Evolutionary conservation across 192 early-diverging fungal species (phyloP), one percentile per base, ranked within the genome.

Genomic region (Cladochytrium replicatum): DNA sequence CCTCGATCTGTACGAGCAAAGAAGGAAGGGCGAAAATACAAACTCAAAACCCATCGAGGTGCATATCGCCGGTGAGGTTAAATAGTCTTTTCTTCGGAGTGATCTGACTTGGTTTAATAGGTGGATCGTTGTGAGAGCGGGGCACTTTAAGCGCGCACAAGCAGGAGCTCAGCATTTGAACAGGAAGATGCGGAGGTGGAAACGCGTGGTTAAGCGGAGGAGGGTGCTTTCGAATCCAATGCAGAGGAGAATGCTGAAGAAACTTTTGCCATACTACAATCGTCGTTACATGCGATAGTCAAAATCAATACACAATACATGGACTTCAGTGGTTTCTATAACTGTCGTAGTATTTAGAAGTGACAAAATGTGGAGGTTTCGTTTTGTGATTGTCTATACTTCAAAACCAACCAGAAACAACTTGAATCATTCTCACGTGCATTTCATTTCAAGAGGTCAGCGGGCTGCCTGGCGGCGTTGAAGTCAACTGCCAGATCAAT

Each of bases 251-350:
- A 46, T 65, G 28, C 48, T 75, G 15, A 41, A 50, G 25, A 50
- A 54, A 32, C 52, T 75, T 11, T 55, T 75, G 24, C 72, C 72
- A 4, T 75, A 75, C 60, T 60, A 61, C 50, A 68, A 64, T 48
- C 61, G 55, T 46, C 50, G 63, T 15, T 75, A 69, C 55, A 56
- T 74, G 60, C 58, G 57, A 47, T 61, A 46, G 43, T 26, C 4
- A 21, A 48, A 44, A 8, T 48, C 21, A 42, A 32, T n/a, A n/a
- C n/a, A n/a, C n/a, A n/a, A n/a, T 48, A 34, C 13, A n/a, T 37
- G 34, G n/a, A n/a, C n/a, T n/a, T n/a, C n/a, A n/a, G n/a, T n/a
- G n/a, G n/a, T n/a, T n/a, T n/a, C n/a, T n/a, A n/a, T n/a, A n/a
- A n/a, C n/a, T n/a, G n/a, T n/a, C n/a, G n/a, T n/a, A n/a, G n/a